Evolutionary conservation across 345 rosid species (phyloP).

Genomic region (Eucalyptus tenuipes): DNA sequence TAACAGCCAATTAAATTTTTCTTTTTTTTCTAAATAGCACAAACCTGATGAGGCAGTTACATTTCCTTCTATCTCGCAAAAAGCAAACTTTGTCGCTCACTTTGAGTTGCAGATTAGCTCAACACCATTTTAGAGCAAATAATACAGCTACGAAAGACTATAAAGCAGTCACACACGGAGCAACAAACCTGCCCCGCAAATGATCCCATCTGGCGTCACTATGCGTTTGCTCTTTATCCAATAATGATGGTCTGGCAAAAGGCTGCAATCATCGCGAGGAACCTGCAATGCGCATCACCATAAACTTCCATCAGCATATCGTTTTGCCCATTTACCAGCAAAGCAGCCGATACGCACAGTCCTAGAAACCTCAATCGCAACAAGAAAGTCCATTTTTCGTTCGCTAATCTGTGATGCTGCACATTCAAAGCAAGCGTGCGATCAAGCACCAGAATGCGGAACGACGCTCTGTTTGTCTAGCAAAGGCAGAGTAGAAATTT

Average conservation of each 20-base stretch:
- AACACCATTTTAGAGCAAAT: neutral
- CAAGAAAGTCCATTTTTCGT: neutral
- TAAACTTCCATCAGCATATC: neutral
- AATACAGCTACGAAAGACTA: neutral
- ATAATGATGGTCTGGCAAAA: constrained; percentile 50
- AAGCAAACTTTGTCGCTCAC: neutral
- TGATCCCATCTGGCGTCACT: constrained; percentile 54
- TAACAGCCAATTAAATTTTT: neutral
- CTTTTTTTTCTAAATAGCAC: neutral
- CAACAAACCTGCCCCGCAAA: constrained; percentile 71
- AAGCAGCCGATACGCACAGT: neutral
- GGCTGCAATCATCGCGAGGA: constrained; percentile 38
- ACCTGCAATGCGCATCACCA: neutral
- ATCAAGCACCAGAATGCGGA: neutral
- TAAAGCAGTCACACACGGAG: neutral
- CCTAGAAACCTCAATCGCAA: neutral
- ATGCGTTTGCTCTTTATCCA: constrained; percentile 69
- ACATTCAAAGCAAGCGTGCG: neutral
- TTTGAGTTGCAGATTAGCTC: neutral
- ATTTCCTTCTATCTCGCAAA: neutral
- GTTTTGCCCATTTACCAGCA: neutral
- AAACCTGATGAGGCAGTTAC: neutral
- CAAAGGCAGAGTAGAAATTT: neutral
- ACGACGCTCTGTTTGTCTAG: neutral
- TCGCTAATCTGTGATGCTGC: neutral